Conservation (phyloP, 2,329 filamentous ascomycete genomes). For the Cryphonectria parasitica region DNA sequence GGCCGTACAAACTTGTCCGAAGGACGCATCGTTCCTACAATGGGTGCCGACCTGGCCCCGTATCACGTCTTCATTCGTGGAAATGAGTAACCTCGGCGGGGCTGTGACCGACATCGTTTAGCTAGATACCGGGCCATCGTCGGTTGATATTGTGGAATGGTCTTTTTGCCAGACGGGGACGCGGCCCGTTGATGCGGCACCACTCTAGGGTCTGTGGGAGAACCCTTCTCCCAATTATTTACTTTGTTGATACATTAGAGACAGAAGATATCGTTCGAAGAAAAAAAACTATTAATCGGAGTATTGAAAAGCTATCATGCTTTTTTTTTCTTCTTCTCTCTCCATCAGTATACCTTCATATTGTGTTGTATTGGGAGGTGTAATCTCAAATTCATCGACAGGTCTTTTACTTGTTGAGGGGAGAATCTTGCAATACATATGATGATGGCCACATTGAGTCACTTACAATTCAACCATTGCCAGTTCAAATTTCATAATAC, state of each 20-base stretch:
- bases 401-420: too few species aligned
- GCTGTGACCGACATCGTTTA: conserved; percentile 21
- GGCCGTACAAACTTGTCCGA: too few species aligned
- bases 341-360: too few species aligned
- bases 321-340: too few species aligned
- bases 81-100: conserved; percentile 20
- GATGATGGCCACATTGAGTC: too few species aligned
- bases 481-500: neutral
- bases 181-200: conserved; percentile 23
- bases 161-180: conserved; percentile 5
- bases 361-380: too few species aligned
- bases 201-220: neutral
- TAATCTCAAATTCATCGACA: too few species aligned
- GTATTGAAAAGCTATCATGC: too few species aligned
- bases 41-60: neutral
- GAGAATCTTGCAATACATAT: too few species aligned
- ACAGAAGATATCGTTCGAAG: too few species aligned
- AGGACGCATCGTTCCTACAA: neutral
- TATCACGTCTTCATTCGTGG: conserved; percentile 23
- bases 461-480: too few species aligned
- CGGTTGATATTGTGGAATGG: neutral
- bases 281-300: too few species aligned
- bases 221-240: neutral
- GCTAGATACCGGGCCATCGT: conserved; percentile 7
- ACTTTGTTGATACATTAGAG: neutral